phyloP scores from a whole-genome alignment of 805 yeast species.

The Wickerhamiella spandovensis region DNA sequence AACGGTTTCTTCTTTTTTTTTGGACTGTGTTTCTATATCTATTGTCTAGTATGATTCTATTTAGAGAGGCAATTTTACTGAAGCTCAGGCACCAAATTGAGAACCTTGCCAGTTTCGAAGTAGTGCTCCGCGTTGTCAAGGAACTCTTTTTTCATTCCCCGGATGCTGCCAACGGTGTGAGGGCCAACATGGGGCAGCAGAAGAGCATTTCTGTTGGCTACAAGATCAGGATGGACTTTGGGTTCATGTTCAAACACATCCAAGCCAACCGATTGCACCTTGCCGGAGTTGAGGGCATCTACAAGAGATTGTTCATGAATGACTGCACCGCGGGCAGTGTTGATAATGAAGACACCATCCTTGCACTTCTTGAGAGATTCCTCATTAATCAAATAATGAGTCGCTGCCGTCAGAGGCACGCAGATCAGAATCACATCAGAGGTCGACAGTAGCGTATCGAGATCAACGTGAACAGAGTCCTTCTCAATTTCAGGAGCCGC shows the following conservation, averaged over 20 bases:
- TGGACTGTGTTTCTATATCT: too few relatives aligned
- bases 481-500: slow-evolving; percentile 36
- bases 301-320: slow-evolving; percentile 40
- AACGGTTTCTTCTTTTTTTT: not conserved
- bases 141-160: slow-evolving; percentile 68
- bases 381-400: slow-evolving; percentile 36
- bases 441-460: slow-evolving; percentile 34
- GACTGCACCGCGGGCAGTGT: slow-evolving; percentile 50
- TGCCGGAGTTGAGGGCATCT: slow-evolving; percentile 35
- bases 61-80: not conserved
- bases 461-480: slow-evolving; percentile 31
- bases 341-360: slow-evolving; percentile 39
- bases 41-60: not conserved
- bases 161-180: slow-evolving; percentile 31
- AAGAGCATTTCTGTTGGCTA: slow-evolving; percentile 33
- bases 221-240: slow-evolving; percentile 34
- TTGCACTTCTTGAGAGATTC: slow-evolving; percentile 36
- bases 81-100: slow-evolving; percentile 33
- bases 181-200: slow-evolving; percentile 46
- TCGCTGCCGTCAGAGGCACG: slow-evolving; percentile 39
- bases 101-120: slow-evolving; percentile 52
- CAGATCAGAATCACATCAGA: slow-evolving; percentile 39
- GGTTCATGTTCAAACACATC: slow-evolving; percentile 56
- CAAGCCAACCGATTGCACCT: slow-evolving; percentile 39
- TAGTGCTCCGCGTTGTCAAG: slow-evolving; percentile 51